Conservation (phyloP, 2,329 filamentous ascomycete genomes). For the Nectriaceae sp. region DNA sequence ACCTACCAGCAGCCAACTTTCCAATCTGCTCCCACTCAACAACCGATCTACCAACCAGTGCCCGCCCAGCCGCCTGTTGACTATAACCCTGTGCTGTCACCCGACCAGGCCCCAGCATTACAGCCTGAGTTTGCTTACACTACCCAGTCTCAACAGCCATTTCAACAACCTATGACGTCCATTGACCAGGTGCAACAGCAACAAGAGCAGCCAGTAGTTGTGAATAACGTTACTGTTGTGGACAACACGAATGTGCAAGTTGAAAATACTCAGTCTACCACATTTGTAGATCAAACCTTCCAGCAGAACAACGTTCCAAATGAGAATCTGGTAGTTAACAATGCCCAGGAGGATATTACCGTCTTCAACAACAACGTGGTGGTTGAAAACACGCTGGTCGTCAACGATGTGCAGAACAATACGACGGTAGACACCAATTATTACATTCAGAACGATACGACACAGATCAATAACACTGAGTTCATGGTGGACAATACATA, state of each 20-base stretch:
- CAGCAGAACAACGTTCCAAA: conserved; percentile 7
- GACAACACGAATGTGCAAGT: conserved; percentile 6
- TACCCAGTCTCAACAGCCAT: background rate
- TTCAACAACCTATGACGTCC: background rate
- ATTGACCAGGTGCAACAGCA: too few relatives aligned
- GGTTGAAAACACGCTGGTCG: background rate
- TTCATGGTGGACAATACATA: background rate
- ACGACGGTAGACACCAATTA: background rate
- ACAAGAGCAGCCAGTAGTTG: background rate
- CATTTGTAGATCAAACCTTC: background rate
- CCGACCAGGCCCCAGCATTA: conserved; percentile 9
- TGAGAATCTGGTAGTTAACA: background rate
- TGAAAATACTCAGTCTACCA: background rate
- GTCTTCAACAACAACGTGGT: conserved; percentile 6
- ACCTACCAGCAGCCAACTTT: conserved; percentile 1
- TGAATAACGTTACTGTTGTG: background rate
- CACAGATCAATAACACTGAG: background rate
- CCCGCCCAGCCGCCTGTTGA: background rate
- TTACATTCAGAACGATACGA: background rate
- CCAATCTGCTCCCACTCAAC: too few relatives aligned
- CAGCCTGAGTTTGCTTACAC: background rate
- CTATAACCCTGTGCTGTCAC: background rate
- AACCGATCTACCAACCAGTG: background rate
- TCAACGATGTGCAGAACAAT: background rate
- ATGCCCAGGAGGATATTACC: too few relatives aligned